Evolutionary conservation across 352 stramenopile genomes (phyloP).

Genomic region (Phytopythium oedochilum): DNA sequence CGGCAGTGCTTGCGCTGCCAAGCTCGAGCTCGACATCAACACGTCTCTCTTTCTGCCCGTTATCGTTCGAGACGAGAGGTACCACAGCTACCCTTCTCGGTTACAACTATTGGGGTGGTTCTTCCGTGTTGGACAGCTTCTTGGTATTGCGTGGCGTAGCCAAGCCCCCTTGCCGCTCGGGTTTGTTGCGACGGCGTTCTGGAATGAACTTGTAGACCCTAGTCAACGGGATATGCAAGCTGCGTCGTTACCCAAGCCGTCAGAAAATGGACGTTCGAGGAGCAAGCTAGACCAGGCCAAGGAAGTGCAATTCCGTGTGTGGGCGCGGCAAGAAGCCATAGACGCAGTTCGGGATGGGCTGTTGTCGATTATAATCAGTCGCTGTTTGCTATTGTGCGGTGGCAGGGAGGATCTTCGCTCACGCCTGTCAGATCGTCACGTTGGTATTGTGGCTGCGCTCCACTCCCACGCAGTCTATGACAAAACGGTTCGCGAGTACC

Average conservation of each 20-base stretch:
- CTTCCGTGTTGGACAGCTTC: slow-evolving; percentile 46
- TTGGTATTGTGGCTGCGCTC: slow-evolving; percentile 19
- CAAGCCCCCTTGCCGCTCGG: slow-evolving; percentile 40
- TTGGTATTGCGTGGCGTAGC: slow-evolving; percentile 62
- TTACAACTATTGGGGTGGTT: slow-evolving; percentile 44
- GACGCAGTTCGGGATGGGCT: slow-evolving; percentile 46
- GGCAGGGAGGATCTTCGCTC: slow-evolving; percentile 21
- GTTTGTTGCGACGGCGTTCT: slow-evolving; percentile 42
- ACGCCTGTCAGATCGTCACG: slow-evolving; percentile 28
- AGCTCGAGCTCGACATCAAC: slow-evolving; percentile 50
- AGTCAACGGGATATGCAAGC: too few relatives aligned
- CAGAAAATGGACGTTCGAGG: background rate
- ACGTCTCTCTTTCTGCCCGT: slow-evolving; percentile 23
- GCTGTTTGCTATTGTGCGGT: slow-evolving; percentile 37
- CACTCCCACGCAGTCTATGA: slow-evolving; percentile 26
- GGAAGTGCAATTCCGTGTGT: background rate
- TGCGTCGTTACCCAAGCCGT: too few relatives aligned
- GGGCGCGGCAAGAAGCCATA: slow-evolving; percentile 16
- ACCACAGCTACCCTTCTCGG: slow-evolving; percentile 9
- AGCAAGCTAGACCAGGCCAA: too few relatives aligned
- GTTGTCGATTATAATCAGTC: slow-evolving; percentile 41
- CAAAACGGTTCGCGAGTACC: slow-evolving; percentile 16
- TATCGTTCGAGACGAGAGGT: background rate
- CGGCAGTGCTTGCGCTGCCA: too few relatives aligned
- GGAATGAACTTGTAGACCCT: slow-evolving; percentile 24